These are phyloP conservation scores for Bjerkandera adusta DNA, from an alignment of 1,284 basidiomycete species.

Conservation along the genomic window DNA sequence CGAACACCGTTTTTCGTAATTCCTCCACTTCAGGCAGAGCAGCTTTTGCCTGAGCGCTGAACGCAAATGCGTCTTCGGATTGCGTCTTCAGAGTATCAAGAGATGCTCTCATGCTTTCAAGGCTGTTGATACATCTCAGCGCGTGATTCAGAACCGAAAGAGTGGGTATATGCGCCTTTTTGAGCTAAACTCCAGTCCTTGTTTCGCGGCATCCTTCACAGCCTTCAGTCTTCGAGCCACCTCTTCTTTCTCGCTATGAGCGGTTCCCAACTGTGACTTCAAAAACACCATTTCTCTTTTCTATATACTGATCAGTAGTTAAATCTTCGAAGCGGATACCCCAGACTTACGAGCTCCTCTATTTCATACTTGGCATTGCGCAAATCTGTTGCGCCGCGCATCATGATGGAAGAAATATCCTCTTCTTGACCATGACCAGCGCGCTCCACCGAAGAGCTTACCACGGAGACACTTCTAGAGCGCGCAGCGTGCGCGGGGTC, in stretches of 20 bases:
- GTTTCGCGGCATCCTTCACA: constrained; percentile 29
- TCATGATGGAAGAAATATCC: constrained; percentile 31
- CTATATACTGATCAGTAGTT: constrained; percentile 12
- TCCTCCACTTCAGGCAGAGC: constrained; percentile 28
- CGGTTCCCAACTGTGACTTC: constrained; percentile 22
- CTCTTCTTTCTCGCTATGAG: constrained; percentile 26
- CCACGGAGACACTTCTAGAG: constrained; percentile 28
- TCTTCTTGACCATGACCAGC: constrained; percentile 22
- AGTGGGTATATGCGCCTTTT: constrained; percentile 19
- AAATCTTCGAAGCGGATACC: background rate
- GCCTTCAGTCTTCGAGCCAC: constrained; percentile 22
- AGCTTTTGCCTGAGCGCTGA: constrained; percentile 23
- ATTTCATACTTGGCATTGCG: constrained; percentile 27
- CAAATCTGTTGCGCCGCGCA: constrained; percentile 30
- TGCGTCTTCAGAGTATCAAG: constrained; percentile 28
- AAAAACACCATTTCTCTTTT: constrained; percentile 26
- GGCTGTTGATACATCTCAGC: constrained; percentile 20
- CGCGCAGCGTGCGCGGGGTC: constrained; percentile 5
- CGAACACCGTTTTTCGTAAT: constrained; percentile 23
- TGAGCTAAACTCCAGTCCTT: constrained; percentile 25
- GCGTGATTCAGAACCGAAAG: background rate
- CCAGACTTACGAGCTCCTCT: constrained; percentile 26
- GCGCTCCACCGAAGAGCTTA: constrained; percentile 19
- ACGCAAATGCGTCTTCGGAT: constrained; percentile 27
- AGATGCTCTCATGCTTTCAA: constrained; percentile 21